phyloP scores from a whole-genome alignment of 2,329 filamentous ascomycete genomes.

The Neurospora crassa region DNA sequence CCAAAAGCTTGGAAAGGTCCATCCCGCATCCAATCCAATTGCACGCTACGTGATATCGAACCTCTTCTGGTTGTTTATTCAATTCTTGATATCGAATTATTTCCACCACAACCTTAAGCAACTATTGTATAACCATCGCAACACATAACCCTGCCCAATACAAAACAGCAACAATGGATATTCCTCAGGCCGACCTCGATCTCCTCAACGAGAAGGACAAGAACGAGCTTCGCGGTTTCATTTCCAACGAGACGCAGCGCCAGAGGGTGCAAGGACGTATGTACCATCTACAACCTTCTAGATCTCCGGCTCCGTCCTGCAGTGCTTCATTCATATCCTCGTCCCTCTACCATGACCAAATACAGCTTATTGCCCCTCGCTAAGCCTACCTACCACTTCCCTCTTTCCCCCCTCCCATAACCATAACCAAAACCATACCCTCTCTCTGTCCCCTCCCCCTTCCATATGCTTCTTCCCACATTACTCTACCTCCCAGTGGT shows the following conservation, averaged over 20 bases:
- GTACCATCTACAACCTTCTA: slow-evolving; percentile 20
- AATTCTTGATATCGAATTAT: neutral
- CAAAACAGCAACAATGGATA: slow-evolving; percentile 10
- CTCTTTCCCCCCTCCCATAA: neutral
- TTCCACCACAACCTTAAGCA: neutral
- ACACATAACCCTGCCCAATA: neutral
- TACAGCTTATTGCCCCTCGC: neutral
- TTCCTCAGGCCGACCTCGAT: slow-evolving; percentile 54
- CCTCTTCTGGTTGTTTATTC: neutral
- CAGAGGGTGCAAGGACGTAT: slow-evolving; percentile 55
- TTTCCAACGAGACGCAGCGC: slow-evolving; percentile 78
- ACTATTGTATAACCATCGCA: neutral
- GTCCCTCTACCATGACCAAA: neutral
- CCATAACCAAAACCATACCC: neutral
- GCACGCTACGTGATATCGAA: neutral
- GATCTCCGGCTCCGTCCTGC: neutral
- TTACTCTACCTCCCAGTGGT: too few species aligned
- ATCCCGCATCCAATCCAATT: neutral
- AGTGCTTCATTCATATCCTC: neutral
- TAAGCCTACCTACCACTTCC: neutral
- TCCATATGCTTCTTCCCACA: neutral
- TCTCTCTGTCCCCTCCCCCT: neutral
- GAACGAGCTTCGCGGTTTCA: slow-evolving; percentile 77
- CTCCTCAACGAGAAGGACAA: slow-evolving; percentile 76
- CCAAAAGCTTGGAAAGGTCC: neutral